Evolutionary conservation across 495 filamentous ascomycete species (phyloP).

Genomic region (Trichocladium uniseriatum): DNA sequence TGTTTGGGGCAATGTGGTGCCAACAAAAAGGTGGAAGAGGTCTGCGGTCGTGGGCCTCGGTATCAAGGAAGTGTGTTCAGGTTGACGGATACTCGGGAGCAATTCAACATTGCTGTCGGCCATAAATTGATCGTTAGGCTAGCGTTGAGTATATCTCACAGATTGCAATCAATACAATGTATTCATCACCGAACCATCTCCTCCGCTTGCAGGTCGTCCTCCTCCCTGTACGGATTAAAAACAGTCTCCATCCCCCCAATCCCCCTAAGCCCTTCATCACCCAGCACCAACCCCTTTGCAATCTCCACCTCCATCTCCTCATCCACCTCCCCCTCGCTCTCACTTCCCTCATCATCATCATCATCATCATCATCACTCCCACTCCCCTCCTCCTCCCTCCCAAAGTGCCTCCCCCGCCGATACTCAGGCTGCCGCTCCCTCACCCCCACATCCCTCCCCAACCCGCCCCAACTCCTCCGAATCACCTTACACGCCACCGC

Average conservation of each 20-base stretch:
- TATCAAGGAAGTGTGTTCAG: background rate
- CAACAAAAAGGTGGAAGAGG: constrained; percentile 5
- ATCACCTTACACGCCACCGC: background rate
- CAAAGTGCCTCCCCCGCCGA: background rate
- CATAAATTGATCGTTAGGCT: too few relatives aligned
- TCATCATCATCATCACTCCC: background rate
- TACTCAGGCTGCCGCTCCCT: background rate
- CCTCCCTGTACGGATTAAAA: too few relatives aligned
- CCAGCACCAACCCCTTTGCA: background rate
- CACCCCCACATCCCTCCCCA: background rate
- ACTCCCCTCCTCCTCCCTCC: too few relatives aligned
- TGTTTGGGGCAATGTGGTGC: too few relatives aligned
- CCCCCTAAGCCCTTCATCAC: background rate
- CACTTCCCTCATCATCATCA: background rate
- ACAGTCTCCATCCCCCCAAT: background rate
- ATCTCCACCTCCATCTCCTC: background rate
- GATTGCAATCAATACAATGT: too few relatives aligned
- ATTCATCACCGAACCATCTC: too few relatives aligned
- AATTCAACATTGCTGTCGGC: constrained; percentile 1
- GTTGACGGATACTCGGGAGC: background rate
- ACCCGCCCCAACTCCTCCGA: background rate
- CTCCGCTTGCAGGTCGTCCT: too few relatives aligned
- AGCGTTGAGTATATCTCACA: too few relatives aligned
- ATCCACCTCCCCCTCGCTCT: background rate
- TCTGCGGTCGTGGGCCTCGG: background rate